A percentile compares a stretch with the other conserved stretches of the same genome.
Conservation (phyloP, 257 asterid species). For the Ophiorrhiza pumila region DNA sequence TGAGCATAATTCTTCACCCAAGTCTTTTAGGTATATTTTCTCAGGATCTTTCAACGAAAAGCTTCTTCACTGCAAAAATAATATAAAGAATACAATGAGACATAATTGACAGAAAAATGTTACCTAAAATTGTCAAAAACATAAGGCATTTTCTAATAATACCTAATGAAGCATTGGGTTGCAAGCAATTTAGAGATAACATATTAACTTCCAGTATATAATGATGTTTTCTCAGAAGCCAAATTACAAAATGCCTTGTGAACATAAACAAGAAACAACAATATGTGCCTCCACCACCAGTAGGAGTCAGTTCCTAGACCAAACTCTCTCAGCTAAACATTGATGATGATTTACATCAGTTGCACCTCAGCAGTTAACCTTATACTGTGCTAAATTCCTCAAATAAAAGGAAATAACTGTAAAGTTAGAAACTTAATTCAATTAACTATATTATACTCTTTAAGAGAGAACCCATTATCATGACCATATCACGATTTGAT, state of each 20-base stretch:
- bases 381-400: background rate
- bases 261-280: background rate
- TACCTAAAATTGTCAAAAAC: background rate
- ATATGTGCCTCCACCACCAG: background rate
- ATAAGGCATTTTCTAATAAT: background rate
- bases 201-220: background rate
- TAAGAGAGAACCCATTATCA: background rate
- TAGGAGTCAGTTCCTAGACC: background rate
- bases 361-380: background rate
- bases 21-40: background rate
- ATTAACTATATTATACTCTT: background rate
- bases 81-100: background rate
- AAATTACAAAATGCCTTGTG: background rate
- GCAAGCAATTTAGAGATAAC: background rate
- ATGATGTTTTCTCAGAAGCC: background rate
- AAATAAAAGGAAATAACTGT: background rate
- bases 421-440: background rate
- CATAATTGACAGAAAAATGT: background rate
- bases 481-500: too few species aligned
- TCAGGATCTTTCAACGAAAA: background rate
- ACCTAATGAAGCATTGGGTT: background rate
- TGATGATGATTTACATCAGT: background rate
- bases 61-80: background rate
- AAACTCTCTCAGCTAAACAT: background rate
- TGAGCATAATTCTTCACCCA: constrained; percentile 7